Conservation (phyloP, 1,139 yeast genomes). For the Casaregolazyma suthepensis region DNA sequence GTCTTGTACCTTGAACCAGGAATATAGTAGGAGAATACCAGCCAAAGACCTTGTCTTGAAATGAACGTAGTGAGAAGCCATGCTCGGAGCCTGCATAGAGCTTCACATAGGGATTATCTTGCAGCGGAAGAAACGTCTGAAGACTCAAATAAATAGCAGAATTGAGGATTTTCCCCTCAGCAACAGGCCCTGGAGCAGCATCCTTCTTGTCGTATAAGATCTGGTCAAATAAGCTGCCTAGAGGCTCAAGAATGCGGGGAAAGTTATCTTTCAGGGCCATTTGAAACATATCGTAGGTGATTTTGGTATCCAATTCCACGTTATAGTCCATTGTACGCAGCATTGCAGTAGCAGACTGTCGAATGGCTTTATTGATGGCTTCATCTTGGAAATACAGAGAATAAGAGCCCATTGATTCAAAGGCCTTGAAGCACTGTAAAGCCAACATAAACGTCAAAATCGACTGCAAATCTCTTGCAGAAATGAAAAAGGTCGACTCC, state of each 20-base stretch:
- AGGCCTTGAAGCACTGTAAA: neutral
- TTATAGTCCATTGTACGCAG: constrained; percentile 14
- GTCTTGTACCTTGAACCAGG: constrained; percentile 51
- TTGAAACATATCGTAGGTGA: constrained; percentile 20
- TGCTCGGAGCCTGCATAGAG: constrained; percentile 67
- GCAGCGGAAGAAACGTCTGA: constrained; percentile 3
- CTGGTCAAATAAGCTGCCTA: constrained; percentile 24
- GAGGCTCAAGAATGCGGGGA: constrained; percentile 23
- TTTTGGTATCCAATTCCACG: constrained; percentile 20
- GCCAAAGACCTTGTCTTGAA: constrained; percentile 77
- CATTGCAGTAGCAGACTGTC: constrained; percentile 8
- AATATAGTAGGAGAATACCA: constrained; percentile 86
- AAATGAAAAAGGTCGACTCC: neutral
- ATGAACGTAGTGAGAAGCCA: constrained; percentile 83
- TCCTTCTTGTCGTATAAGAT: constrained; percentile 16
- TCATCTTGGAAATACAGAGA: constrained; percentile 2
- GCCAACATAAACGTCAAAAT: constrained; percentile 4
- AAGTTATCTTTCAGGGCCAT: constrained; percentile 16
- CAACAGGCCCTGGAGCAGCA: neutral
- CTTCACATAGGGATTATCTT: constrained; percentile 39
- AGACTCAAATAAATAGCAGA: constrained; percentile 1
- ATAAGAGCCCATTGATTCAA: neutral
- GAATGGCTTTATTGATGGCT: neutral
- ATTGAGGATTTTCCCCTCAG: constrained; percentile 2
- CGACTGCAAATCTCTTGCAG: constrained; percentile 4